Conservation (phyloP, 2,329 filamentous ascomycete genomes). For the Colletotrichum cereale region DNA sequence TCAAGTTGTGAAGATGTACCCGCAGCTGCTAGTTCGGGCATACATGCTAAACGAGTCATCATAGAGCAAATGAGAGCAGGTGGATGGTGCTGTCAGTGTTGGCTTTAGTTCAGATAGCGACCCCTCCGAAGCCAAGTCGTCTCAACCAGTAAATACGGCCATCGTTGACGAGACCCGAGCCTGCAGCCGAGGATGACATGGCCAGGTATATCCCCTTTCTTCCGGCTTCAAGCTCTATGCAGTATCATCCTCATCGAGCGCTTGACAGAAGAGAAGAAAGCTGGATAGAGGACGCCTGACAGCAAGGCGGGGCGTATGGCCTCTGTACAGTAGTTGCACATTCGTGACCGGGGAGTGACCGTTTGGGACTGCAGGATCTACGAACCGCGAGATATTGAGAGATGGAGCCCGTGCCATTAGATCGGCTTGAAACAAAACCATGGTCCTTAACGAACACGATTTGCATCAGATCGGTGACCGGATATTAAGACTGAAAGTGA, state of each 20-base stretch:
- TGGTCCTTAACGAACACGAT: conserved; percentile 3
- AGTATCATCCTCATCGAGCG: neutral
- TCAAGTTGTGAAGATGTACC: neutral
- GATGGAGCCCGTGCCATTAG: conserved; percentile 25
- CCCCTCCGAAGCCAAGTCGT: neutral
- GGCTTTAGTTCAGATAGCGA: neutral
- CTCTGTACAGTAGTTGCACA: neutral
- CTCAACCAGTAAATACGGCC: neutral
- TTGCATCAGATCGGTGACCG: neutral
- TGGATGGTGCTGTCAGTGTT: neutral
- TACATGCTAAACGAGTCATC: neutral
- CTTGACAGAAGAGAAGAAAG: neutral
- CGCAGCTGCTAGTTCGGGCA: neutral
- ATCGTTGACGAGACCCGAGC: neutral
- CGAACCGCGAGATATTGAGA: neutral
- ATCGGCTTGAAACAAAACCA: conserved; percentile 5
- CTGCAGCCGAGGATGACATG: neutral
- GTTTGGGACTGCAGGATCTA: neutral
- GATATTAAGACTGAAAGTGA: neutral
- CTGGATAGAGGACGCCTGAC: neutral
- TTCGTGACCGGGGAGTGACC: neutral
- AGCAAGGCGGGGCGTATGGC: neutral
- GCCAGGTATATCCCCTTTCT: neutral
- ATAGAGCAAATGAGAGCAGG: neutral
- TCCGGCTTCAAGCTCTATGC: too few species aligned